A percentile compares a stretch with the other conserved stretches of the same genome.
Conservation (phyloP, 805 yeast species). For the Sungouiella thailandica region DNA sequence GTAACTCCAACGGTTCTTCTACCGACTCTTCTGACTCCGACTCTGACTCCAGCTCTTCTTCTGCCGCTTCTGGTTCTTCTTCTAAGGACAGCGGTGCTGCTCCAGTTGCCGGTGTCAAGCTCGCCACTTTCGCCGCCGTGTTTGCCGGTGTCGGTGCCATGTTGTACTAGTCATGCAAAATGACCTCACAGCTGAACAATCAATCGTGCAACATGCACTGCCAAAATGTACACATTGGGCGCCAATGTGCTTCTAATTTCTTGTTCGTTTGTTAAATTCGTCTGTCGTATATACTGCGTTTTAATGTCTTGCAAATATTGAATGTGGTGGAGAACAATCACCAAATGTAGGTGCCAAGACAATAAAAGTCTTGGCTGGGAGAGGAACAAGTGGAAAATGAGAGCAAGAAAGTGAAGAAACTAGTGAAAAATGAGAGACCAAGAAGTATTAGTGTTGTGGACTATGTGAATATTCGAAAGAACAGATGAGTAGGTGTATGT, state of each 20-base stretch:
- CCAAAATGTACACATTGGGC: no score
- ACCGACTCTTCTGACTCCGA: conserved; percentile 27
- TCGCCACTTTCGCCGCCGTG: conserved; percentile 26
- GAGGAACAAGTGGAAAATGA: no score
- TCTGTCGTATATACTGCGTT: conserved; percentile 1
- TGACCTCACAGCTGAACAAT: conserved; percentile 1
- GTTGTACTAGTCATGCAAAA: conserved; percentile 17
- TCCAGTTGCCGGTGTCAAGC: conserved; percentile 17
- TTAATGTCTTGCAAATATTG: no score
- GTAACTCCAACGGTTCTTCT: conserved; percentile 18
- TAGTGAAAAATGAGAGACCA: no score
- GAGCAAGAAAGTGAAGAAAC: no score
- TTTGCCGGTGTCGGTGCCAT: conserved; percentile 37
- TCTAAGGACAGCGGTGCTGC: conserved; percentile 24
- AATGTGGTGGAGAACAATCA: no score
- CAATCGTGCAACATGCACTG: no score
- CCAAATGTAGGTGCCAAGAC: no score
- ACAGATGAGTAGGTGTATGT: no score
- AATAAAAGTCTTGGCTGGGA: no score
- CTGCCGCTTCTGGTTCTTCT: conserved; percentile 15
- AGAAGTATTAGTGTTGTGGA: no score
- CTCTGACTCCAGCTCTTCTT: conserved; percentile 15
- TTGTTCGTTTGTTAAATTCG: conserved; percentile 4
- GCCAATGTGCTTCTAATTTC: conserved; percentile 3
- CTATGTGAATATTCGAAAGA: no score